Evolutionary conservation across 2,329 filamentous ascomycete species (phyloP).

Genomic region (Neofusicoccum cordaticola): DNA sequence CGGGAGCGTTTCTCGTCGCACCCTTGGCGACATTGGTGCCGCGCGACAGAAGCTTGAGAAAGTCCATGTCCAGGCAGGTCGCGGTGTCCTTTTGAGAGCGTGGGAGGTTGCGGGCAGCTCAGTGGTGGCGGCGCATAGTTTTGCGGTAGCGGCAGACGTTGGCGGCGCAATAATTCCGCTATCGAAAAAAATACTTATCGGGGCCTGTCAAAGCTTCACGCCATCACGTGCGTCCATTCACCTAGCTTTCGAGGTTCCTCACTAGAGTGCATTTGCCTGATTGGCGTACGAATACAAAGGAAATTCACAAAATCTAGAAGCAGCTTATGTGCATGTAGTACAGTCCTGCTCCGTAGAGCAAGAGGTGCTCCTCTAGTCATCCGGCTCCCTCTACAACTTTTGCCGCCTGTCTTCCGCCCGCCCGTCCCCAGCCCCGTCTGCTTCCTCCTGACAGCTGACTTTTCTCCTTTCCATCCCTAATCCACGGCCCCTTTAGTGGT

Average conservation of each 20-base stretch:
- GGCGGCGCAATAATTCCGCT: slow-evolving; percentile 14
- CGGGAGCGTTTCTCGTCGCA: slow-evolving; percentile 30
- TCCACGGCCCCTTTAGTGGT: slow-evolving; percentile 26
- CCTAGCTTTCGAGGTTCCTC: neutral
- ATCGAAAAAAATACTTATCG: slow-evolving; percentile 11
- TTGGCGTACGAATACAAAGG: slow-evolving; percentile 24
- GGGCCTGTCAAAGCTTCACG: slow-evolving; percentile 2
- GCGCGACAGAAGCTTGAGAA: slow-evolving; percentile 69
- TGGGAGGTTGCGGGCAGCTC: neutral
- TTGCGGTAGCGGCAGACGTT: neutral
- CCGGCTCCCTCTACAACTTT: slow-evolving; percentile 15
- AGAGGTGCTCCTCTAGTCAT: slow-evolving; percentile 17
- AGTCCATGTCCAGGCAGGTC: slow-evolving; percentile 57
- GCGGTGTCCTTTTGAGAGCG: neutral
- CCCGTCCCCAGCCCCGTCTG: slow-evolving; percentile 11
- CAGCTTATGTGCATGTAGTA: slow-evolving; percentile 40
- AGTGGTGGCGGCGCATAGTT: neutral
- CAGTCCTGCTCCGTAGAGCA: slow-evolving; percentile 24
- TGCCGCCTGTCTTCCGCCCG: slow-evolving; percentile 10
- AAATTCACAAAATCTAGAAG: slow-evolving; percentile 36
- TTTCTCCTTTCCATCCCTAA: neutral
- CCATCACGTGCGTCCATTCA: slow-evolving; percentile 4
- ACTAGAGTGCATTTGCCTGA: slow-evolving; percentile 19
- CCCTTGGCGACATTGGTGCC: slow-evolving; percentile 58
- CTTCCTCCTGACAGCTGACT: neutral